Evolutionary conservation across 306 rosid species (phyloP).

Genomic region (Cicer bijugum): DNA sequence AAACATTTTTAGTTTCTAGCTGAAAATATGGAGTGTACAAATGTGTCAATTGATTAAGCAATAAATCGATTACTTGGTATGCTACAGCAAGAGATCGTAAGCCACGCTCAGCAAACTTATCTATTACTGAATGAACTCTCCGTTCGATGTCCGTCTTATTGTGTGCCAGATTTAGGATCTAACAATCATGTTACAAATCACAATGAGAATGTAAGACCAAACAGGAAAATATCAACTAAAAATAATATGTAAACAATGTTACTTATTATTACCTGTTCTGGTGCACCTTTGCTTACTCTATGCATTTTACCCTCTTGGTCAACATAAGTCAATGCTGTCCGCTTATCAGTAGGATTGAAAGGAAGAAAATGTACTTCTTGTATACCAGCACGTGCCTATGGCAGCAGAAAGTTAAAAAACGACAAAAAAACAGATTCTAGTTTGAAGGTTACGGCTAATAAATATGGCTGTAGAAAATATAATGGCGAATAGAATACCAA

Average conservation of each 20-base stretch:
- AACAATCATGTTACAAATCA: slow-evolving; percentile 43
- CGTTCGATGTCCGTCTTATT: slow-evolving; percentile 87
- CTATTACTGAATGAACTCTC: slow-evolving; percentile 89
- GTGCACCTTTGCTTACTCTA: slow-evolving; percentile 99
- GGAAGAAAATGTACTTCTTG: slow-evolving; percentile 98
- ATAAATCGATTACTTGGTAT: slow-evolving; percentile 68
- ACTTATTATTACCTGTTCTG: slow-evolving; percentile 76
- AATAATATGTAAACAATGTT: neutral
- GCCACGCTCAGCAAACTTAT: slow-evolving; percentile 96
- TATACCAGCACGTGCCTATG: slow-evolving; percentile 89
- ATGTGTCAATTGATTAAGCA: slow-evolving; percentile 29
- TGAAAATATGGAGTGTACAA: slow-evolving; percentile 14
- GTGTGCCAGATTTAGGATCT: slow-evolving; percentile 93
- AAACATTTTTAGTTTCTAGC: slow-evolving; percentile 19
- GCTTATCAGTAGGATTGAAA: slow-evolving; percentile 95
- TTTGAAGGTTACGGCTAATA: slow-evolving; percentile 32
- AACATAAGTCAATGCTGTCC: slow-evolving; percentile 92
- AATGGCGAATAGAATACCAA: slow-evolving; percentile 26
- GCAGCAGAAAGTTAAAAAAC: slow-evolving; percentile 39
- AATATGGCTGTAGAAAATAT: neutral
- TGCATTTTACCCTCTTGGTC: slow-evolving; percentile 89
- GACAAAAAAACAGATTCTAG: slow-evolving; percentile 2
- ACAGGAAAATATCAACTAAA: neutral
- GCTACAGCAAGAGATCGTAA: slow-evolving; percentile 97
- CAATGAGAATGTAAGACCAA: slow-evolving; percentile 39